These are phyloP conservation scores for Larix kaempferi DNA, from an alignment of 75 land plant species.

Conservation along the genomic window DNA sequence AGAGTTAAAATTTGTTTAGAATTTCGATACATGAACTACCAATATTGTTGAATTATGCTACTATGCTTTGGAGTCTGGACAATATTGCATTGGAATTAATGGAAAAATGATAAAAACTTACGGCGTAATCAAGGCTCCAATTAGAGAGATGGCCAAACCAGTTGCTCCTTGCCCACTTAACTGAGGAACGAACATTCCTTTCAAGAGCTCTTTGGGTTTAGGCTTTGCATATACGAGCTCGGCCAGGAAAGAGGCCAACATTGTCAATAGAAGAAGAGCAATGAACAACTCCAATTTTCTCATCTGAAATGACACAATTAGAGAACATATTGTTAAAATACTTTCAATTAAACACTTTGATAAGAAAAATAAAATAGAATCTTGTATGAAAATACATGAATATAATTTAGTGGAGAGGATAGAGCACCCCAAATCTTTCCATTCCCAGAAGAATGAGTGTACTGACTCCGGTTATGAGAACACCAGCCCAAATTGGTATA, in stretches of 20 bases:
- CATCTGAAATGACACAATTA: constrained; percentile 9
- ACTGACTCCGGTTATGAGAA: constrained; percentile 70
- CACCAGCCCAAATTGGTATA: constrained; percentile 84
- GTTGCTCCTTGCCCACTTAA: constrained; percentile 44
- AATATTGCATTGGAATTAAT: no score
- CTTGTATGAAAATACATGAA: background rate
- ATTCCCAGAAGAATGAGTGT: constrained; percentile 71
- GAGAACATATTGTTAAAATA: background rate
- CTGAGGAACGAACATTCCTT: constrained; percentile 50
- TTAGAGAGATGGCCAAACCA: constrained; percentile 48
- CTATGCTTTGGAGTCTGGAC: no score
- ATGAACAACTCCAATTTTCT: constrained; percentile 38
- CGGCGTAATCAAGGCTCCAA: constrained; percentile 81
- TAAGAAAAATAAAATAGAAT: background rate
- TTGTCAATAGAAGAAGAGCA: constrained; percentile 18
- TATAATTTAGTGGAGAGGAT: background rate
- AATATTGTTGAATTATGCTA: no score
- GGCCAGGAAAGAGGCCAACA: constrained; percentile 31
- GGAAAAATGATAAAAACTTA: constrained; percentile 9
- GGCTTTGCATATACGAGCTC: constrained; percentile 64
- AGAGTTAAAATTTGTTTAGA: no score
- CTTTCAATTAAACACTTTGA: background rate
- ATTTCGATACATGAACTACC: no score
- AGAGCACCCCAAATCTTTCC: constrained; percentile 67
- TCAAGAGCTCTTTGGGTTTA: constrained; percentile 26